Conservation (phyloP, 257 asterid genomes). For the Solanum tarapatanum region DNA sequence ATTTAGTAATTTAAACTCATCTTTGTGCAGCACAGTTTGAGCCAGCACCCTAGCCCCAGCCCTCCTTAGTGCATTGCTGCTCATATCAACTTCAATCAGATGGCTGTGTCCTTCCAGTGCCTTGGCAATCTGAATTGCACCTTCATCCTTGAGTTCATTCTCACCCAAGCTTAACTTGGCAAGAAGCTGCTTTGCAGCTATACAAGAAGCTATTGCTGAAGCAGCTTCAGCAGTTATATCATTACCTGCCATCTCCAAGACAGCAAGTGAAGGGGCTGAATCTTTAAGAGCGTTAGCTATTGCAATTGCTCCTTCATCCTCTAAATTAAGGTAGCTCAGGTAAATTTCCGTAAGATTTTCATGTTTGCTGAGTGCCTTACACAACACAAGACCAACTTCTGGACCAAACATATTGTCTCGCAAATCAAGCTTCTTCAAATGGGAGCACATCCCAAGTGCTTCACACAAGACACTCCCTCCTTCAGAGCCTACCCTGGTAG, state of each 20-base stretch:
- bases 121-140: conserved; percentile 58
- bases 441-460: conserved; percentile 55
- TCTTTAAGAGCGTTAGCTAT: conserved; percentile 58
- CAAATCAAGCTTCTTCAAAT: conserved; percentile 79
- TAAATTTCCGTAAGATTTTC: conserved; percentile 52
- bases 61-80: conserved; percentile 51
- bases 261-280: conserved; percentile 51
- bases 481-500: conserved; percentile 76
- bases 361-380: conserved; percentile 45
- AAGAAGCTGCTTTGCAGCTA: conserved; percentile 44
- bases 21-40: conserved; percentile 43
- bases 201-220: conserved; percentile 46
- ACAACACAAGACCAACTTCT: conserved; percentile 67
- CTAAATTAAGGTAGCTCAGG: conserved; percentile 78
- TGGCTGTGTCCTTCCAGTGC: conserved; percentile 47
- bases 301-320: conserved; percentile 74
- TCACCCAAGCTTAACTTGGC: conserved; percentile 64
- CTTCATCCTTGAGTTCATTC: conserved; percentile 84
- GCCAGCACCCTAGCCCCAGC: conserved; percentile 57
- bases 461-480: conserved; percentile 82
- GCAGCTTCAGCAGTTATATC: conserved; percentile 77
- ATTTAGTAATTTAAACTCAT: conserved; percentile 49
- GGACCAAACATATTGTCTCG: conserved; percentile 90
- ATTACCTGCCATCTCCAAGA: conserved; percentile 90
- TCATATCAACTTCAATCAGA: conserved; percentile 73